These are phyloP conservation scores for Lophium mytilinum DNA, from an alignment of 495 filamentous ascomycete genomes.

Conservation along the genomic window DNA sequence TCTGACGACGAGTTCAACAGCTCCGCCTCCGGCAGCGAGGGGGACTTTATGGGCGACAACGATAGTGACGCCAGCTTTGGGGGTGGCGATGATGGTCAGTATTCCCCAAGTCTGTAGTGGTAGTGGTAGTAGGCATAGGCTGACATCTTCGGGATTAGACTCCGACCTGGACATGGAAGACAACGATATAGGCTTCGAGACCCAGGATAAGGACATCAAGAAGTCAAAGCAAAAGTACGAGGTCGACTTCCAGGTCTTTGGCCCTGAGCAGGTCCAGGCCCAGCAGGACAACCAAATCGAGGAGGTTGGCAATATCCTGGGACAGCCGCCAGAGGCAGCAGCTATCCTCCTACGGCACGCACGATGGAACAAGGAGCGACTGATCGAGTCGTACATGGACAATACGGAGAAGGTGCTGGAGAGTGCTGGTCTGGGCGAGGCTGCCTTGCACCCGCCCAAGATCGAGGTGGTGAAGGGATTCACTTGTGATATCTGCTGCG, in stretches of 20 bases:
- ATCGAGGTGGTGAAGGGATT: slow-evolving; percentile 68
- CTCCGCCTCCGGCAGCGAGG: slow-evolving; percentile 64
- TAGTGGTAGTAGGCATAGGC: not conserved
- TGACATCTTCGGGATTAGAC: slow-evolving; percentile 11
- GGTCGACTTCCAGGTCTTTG: slow-evolving; percentile 72
- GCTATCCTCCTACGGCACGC: slow-evolving; percentile 83
- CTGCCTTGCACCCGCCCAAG: slow-evolving; percentile 51
- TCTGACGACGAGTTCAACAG: slow-evolving; percentile 96
- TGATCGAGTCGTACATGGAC: slow-evolving; percentile 96
- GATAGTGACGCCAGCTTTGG: slow-evolving; percentile 54
- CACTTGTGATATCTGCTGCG: slow-evolving; percentile 91
- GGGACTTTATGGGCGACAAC: slow-evolving; percentile 58
- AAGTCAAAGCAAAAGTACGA: slow-evolving; percentile 70
- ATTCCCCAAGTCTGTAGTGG: not conserved
- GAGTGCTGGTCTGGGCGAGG: slow-evolving; percentile 69
- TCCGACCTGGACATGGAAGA: slow-evolving; percentile 57
- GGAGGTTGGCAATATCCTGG: slow-evolving; percentile 82
- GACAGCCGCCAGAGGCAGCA: slow-evolving; percentile 74
- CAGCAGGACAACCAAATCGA: slow-evolving; percentile 78
- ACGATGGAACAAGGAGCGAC: slow-evolving; percentile 89
- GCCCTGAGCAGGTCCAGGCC: slow-evolving; percentile 67
- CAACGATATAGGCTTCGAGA: slow-evolving; percentile 59
- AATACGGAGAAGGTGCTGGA: slow-evolving; percentile 67
- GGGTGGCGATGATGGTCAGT: slow-evolving; percentile 56
- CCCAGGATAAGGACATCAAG: slow-evolving; percentile 67